Evolutionary conservation across 1,139 yeast species (phyloP).

Genomic region (Nakaseomyces glabratus): DNA sequence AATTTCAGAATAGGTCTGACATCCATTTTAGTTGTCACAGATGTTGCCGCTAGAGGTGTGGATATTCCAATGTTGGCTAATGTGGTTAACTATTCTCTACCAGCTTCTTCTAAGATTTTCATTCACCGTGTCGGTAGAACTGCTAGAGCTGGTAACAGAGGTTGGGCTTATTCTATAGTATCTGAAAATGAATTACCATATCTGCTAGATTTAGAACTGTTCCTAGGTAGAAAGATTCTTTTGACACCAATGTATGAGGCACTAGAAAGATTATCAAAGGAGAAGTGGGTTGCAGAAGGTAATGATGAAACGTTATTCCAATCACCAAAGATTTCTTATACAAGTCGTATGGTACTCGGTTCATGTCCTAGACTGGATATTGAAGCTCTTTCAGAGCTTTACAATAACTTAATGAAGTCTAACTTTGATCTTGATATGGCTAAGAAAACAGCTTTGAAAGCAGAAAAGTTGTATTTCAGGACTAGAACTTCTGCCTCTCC

Average conservation of each 20-base stretch:
- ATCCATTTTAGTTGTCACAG: conserved; percentile 83
- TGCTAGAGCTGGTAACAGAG: conserved; percentile 96
- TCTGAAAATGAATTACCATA: conserved; percentile 84
- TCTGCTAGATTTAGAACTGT: conserved; percentile 79
- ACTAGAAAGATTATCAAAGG: conserved; percentile 43
- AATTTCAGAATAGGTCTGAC: conserved; percentile 81
- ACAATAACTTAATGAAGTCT: conserved; percentile 48
- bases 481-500: conserved; percentile 80
- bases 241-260: conserved; percentile 62
- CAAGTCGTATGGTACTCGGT: conserved; percentile 75
- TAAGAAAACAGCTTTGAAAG: conserved; percentile 69
- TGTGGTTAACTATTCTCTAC: conserved; percentile 82
- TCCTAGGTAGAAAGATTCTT: conserved; percentile 73
- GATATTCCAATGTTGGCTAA: conserved; percentile 96
- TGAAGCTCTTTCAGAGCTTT: conserved; percentile 68
- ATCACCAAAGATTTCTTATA: conserved; percentile 58
- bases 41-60: conserved; percentile 99
- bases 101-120: conserved; percentile 87
- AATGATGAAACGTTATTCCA: conserved; percentile 30
- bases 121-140: conserved; percentile 98
- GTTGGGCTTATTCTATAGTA: conserved; percentile 94
- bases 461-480: conserved; percentile 78
- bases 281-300: conserved; percentile 36
- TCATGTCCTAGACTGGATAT: conserved; percentile 63
- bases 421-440: conserved; percentile 63